Base-by-base conservation (phyloP, 139 green algal genomes). In the Pseudopediastrum boryanum region DNA sequence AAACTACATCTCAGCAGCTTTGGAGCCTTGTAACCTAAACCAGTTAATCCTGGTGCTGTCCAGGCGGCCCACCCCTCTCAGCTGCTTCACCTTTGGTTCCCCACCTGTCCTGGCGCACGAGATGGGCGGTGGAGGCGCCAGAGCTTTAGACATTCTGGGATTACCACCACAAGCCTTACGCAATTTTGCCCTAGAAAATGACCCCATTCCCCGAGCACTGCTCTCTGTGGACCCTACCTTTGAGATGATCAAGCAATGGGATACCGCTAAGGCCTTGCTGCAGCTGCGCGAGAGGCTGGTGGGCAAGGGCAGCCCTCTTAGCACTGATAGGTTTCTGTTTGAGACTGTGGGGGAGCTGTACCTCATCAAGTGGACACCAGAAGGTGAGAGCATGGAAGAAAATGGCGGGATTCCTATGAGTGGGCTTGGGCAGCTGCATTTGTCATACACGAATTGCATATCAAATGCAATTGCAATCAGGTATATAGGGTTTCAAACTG, bases 191-290 rank as follows among this genome's bases (percentile, higher is more conserved):
- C 19, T 16, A 58, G 21, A 21, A n/a, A 58, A 16, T 21, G 48
- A 58, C 19, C 48, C 19, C 48, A 58, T 21, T 58, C 48, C 31
- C 5, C 79, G 88, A 0, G 88, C 89, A 2, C 71, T 94, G 76
- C 81, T 93, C n/a, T 88, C 77, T 8, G 86, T 87, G 0, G 88
- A 92, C 74, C 88, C 88, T 21, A 80, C 86, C 25, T 91, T 91
- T 67, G 35, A 74, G 46, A 39, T 77, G 46, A 12, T 77, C 48
- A 68, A 76, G 46, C 42, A 44, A 25, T 78, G 71, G 74, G 8
- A 66, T 5, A 69, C 68, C 8, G 68, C 89, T 23, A 48, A 73
- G 39, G 62, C 71, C 21, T 71, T 92, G 61, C 78, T 91, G 79
- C 66, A 84, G 44, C 38, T 87, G 59, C 74, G 87, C 8, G 71